Percentiles rank a stretch among this genome's conserved stretches.
These are phyloP conservation scores for Ceratocystiopsis minuta DNA, from an alignment of 2,329 filamentous ascomycete genomes.

Conservation along the genomic window DNA sequence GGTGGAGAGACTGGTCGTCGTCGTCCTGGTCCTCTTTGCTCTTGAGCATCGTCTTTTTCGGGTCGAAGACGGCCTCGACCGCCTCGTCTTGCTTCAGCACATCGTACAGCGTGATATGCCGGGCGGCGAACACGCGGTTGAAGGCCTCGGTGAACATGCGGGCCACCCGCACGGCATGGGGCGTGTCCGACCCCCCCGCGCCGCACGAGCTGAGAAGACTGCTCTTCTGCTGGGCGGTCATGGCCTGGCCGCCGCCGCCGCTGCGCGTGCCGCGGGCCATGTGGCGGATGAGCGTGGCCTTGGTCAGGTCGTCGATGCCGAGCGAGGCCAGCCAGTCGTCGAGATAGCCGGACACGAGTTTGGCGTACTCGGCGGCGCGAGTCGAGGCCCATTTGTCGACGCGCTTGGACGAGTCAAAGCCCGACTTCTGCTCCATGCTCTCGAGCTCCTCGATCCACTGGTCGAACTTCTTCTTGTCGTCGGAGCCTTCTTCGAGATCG, in stretches of 20 bases:
- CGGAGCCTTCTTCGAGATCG: constrained; percentile 32
- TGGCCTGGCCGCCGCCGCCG: constrained; percentile 24
- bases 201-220: constrained; percentile 31
- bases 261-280: constrained; percentile 30
- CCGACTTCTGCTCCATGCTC: constrained; percentile 37
- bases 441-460: constrained; percentile 39
- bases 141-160: constrained; percentile 39
- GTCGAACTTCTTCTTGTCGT: constrained; percentile 35
- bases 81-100: constrained; percentile 35
- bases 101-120: constrained; percentile 29
- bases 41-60: constrained; percentile 31
- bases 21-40: constrained; percentile 18
- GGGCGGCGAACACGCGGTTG: constrained; percentile 32
- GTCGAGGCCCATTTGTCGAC: constrained; percentile 31
- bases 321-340: constrained; percentile 34
- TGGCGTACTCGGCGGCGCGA: constrained; percentile 32
- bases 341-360: constrained; percentile 32
- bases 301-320: constrained; percentile 31
- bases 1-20: constrained; percentile 11
- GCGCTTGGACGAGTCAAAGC: constrained; percentile 35
- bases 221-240: constrained; percentile 36
- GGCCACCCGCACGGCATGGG: constrained; percentile 24
- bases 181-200: constrained; percentile 15
- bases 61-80: constrained; percentile 34
- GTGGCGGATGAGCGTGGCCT: constrained; percentile 32